phyloP scores from a whole-genome alignment of 2,329 filamentous ascomycete genomes.

The Aspergillus sp. region DNA sequence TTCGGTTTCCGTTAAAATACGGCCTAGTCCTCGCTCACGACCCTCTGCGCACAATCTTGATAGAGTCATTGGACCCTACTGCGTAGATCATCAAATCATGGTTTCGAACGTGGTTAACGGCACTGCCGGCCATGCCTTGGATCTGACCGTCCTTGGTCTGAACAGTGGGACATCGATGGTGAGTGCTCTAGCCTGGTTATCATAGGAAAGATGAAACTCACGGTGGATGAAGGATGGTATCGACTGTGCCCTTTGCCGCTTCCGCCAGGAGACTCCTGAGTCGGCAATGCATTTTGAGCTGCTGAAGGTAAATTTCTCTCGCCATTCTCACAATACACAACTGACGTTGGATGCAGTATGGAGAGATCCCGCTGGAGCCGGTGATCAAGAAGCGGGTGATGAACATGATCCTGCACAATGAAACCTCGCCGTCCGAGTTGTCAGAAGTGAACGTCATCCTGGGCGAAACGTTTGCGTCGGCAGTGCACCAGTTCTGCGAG shows the following conservation, averaged over 20 bases:
- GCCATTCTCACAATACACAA: neutral
- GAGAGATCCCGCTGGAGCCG: constrained; percentile 49
- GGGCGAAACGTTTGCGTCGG: constrained; percentile 50
- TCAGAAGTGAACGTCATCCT: constrained; percentile 53
- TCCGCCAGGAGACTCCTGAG: constrained; percentile 47
- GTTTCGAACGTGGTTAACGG: constrained; percentile 5
- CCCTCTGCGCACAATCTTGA: neutral
- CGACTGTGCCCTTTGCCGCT: constrained; percentile 53
- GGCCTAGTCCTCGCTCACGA: neutral
- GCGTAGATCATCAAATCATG: constrained; percentile 6
- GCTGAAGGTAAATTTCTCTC: constrained; percentile 25
- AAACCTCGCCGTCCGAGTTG: constrained; percentile 47
- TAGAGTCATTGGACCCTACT: neutral
- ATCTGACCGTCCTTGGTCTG: constrained; percentile 50
- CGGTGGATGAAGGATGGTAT: constrained; percentile 41
- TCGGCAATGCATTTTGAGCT: constrained; percentile 51
- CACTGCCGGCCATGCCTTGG: constrained; percentile 28
- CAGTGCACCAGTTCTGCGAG: constrained; percentile 46
- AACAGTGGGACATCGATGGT: constrained; percentile 50
- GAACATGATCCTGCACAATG: constrained; percentile 50
- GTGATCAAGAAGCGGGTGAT: constrained; percentile 52
- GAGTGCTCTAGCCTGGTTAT: neutral
- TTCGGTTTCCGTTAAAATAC: neutral
- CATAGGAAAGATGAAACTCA: neutral
- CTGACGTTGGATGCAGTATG: constrained; percentile 35